Evolutionary conservation across 2,329 filamentous ascomycete species (phyloP).

Genomic region (Sporothrix inflata): DNA sequence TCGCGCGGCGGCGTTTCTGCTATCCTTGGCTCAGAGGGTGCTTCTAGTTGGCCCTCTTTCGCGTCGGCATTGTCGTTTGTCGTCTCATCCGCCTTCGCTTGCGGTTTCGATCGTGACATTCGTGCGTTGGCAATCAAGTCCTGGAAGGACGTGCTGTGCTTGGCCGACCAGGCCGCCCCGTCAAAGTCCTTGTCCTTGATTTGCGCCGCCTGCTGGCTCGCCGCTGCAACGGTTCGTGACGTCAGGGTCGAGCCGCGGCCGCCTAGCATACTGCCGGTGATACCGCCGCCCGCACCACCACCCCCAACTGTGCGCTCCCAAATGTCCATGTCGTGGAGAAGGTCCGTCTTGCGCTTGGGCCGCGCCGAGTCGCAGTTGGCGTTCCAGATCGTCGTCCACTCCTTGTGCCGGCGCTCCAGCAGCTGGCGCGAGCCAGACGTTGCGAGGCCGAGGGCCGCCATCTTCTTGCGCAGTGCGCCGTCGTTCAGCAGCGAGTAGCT

Average conservation of each 20-base stretch:
- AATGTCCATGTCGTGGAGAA: constrained; percentile 76
- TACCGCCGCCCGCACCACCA: constrained; percentile 39
- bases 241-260: constrained; percentile 34
- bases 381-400: constrained; percentile 97
- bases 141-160: constrained; percentile 75
- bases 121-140: constrained; percentile 78
- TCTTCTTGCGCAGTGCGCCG: constrained; percentile 73
- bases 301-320: constrained; percentile 85
- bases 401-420: constrained; percentile 79
- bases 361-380: constrained; percentile 86
- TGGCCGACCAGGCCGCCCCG: constrained; percentile 71
- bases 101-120: constrained; percentile 53
- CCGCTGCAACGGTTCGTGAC: constrained; percentile 28
- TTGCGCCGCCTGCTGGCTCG: constrained; percentile 45
- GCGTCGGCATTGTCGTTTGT: not conserved
- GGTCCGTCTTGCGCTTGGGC: constrained; percentile 70
- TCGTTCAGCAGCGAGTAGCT: constrained; percentile 91
- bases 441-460: constrained; percentile 78
- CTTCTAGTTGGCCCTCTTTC: not conserved
- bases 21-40: not conserved
- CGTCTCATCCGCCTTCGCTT: constrained; percentile 37
- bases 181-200: constrained; percentile 92
- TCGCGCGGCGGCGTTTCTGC: constrained; percentile 24
- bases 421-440: constrained; percentile 67
- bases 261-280: constrained; percentile 24